Conservation (phyloP, 2,329 filamentous ascomycete genomes). For the Colletotrichum viniferum region DNA sequence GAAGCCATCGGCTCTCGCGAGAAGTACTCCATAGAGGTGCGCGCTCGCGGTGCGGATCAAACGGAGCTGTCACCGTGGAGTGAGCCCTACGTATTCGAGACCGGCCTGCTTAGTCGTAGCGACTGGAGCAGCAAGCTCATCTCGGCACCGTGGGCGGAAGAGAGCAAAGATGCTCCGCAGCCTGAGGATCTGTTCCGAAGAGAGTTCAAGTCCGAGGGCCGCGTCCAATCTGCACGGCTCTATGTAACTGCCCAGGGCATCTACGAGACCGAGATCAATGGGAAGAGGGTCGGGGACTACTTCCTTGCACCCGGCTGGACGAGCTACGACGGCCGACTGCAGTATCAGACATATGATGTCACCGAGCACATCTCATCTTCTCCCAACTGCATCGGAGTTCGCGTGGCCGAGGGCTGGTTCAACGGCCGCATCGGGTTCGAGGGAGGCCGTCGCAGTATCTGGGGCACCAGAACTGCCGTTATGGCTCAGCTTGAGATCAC, state of each 20-base stretch:
- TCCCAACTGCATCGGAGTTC: constrained; percentile 41
- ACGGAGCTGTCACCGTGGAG: constrained; percentile 29
- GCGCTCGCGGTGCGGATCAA: constrained; percentile 29
- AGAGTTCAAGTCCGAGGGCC: constrained; percentile 28
- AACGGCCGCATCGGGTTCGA: constrained; percentile 30
- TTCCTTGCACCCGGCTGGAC: constrained; percentile 58
- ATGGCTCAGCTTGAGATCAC: background rate
- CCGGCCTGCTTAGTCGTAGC: constrained; percentile 30
- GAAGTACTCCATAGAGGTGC: constrained; percentile 34
- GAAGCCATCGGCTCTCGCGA: constrained; percentile 32
- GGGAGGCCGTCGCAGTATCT: constrained; percentile 30
- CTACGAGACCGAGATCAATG: constrained; percentile 54
- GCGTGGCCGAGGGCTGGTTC: constrained; percentile 52
- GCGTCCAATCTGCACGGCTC: constrained; percentile 40
- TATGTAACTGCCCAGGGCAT: constrained; percentile 52
- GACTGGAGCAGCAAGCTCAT: constrained; percentile 36
- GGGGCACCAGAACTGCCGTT: background rate
- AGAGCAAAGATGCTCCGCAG: constrained; percentile 33
- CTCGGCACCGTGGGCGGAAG: constrained; percentile 30
- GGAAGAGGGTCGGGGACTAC: constrained; percentile 39
- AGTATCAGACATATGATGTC: constrained; percentile 60
- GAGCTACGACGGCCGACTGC: constrained; percentile 52
- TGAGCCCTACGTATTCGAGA: constrained; percentile 33
- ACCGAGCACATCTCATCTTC: constrained; percentile 36
- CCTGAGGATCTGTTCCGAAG: constrained; percentile 32